Percentiles rank a stretch among this genome's conserved stretches.
Conservation (phyloP, 1,284 basidiomycete species). For the Gastroboletus turbinatus region DNA sequence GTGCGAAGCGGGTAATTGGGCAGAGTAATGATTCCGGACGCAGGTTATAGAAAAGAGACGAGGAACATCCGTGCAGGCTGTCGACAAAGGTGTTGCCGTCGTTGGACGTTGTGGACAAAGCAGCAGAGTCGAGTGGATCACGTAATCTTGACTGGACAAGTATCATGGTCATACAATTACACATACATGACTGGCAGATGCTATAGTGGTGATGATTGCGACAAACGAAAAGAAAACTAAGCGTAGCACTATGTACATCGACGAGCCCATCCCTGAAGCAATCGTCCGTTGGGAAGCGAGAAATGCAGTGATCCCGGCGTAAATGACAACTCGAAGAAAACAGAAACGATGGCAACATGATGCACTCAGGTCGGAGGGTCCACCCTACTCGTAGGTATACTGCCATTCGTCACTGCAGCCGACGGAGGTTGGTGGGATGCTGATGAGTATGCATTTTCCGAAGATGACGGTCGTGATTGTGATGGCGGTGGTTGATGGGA, state of each 20-base stretch:
- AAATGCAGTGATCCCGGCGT: constrained; percentile 26
- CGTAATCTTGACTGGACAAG: constrained; percentile 25
- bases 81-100: neutral
- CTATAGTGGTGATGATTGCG: constrained; percentile 15
- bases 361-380: constrained; percentile 28
- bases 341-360: neutral
- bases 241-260: constrained; percentile 33
- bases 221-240: constrained; percentile 12
- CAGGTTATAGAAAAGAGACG: neutral
- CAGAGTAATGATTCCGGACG: neutral
- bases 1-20: neutral
- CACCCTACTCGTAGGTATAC: constrained; percentile 34
- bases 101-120: neutral
- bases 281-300: constrained; percentile 27
- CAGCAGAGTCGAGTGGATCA: constrained; percentile 14
- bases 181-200: constrained; percentile 11
- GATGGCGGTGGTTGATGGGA: constrained; percentile 37
- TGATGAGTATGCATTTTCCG: constrained; percentile 50
- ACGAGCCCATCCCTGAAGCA: constrained; percentile 15
- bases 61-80: constrained; percentile 5
- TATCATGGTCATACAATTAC: constrained; percentile 12
- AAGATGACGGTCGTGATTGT: constrained; percentile 44
- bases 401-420: constrained; percentile 34
- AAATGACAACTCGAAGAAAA: constrained; percentile 14
- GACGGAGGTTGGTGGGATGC: constrained; percentile 32